Percentiles rank a stretch among this genome's conserved stretches.
phyloP scores from a whole-genome alignment of 2,329 filamentous ascomycete genomes.

The Neocucurbitaria cava region DNA sequence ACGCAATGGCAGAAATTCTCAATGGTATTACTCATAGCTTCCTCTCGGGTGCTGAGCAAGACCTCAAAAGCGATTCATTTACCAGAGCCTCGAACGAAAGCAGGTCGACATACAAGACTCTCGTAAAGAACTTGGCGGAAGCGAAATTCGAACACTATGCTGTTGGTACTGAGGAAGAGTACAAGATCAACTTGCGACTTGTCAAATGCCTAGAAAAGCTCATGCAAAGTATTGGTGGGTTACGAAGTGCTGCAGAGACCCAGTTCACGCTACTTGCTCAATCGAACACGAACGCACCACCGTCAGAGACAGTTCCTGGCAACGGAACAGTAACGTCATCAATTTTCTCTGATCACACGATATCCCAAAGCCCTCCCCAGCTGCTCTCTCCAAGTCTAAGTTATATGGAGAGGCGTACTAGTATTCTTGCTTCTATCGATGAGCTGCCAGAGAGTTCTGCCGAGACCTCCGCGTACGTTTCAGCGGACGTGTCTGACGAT shows the following conservation, averaged over 20 bases:
- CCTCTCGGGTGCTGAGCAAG: constrained; percentile 79
- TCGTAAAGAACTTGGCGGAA: constrained; percentile 81
- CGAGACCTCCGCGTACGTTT: constrained; percentile 32
- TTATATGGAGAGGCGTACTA: constrained; percentile 39
- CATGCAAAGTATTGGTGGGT: constrained; percentile 85
- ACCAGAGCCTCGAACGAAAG: constrained; percentile 68
- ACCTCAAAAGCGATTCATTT: constrained; percentile 73
- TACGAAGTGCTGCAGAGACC: constrained; percentile 86
- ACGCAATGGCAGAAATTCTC: constrained; percentile 80
- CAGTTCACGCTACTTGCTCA: constrained; percentile 86
- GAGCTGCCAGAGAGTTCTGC: constrained; percentile 49
- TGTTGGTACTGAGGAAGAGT: constrained; percentile 78
- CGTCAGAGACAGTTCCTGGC: constrained; percentile 15
- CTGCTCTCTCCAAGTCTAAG: constrained; percentile 40
- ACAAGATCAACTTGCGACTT: constrained; percentile 78
- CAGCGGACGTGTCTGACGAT: constrained; percentile 41
- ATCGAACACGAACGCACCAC: constrained; percentile 37
- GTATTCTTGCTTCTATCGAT: constrained; percentile 52
- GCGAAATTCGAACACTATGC: constrained; percentile 90
- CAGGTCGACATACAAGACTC: constrained; percentile 69
- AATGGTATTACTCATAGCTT: constrained; percentile 84
- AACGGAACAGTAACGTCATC: constrained; percentile 33
- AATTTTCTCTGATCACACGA: constrained; percentile 29
- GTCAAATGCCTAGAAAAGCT: constrained; percentile 85
- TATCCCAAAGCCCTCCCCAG: constrained; percentile 33